Conservation (phyloP, 768 basidiomycete genomes). For the Dendrothele bispora region DNA sequence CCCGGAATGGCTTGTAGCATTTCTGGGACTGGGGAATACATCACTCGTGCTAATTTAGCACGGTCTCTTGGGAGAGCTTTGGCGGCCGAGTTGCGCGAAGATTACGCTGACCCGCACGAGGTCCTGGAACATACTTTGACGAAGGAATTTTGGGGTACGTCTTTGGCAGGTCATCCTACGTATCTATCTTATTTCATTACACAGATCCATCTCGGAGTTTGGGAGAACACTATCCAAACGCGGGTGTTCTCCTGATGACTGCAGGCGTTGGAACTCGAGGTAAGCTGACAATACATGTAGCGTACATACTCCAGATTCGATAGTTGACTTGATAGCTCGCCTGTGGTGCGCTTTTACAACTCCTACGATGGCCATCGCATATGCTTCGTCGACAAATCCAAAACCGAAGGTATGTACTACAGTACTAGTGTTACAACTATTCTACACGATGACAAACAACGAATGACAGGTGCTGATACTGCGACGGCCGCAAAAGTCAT, state of each 20-base stretch:
- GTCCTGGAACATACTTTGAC: constrained; percentile 45
- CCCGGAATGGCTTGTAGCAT: constrained; percentile 49
- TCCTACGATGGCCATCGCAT: constrained; percentile 78
- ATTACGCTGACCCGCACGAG: constrained; percentile 58
- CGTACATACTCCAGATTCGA: too few relatives aligned
- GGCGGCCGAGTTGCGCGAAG: constrained; percentile 17
- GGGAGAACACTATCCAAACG: constrained; percentile 49
- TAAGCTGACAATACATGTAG: too few relatives aligned
- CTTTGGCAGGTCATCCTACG: neutral
- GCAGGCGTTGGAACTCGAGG: too few relatives aligned
- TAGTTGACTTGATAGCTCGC: constrained; percentile 42
- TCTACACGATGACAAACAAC: neutral
- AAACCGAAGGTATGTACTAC: constrained; percentile 56
- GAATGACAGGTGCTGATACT: constrained; percentile 37
- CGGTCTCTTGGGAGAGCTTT: constrained; percentile 51
- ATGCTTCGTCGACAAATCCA: constrained; percentile 51
- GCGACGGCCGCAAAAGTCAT: constrained; percentile 34
- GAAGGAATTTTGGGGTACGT: constrained; percentile 51
- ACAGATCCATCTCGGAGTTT: constrained; percentile 36
- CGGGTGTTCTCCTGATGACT: constrained; percentile 64
- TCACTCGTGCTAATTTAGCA: constrained; percentile 58
- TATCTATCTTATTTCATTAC: neutral
- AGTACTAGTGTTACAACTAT: neutral
- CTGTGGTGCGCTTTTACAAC: constrained; percentile 87
- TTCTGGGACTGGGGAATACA: constrained; percentile 68